Evolutionary conservation across 345 rosid species (phyloP).

Genomic region (Populus simonii): DNA sequence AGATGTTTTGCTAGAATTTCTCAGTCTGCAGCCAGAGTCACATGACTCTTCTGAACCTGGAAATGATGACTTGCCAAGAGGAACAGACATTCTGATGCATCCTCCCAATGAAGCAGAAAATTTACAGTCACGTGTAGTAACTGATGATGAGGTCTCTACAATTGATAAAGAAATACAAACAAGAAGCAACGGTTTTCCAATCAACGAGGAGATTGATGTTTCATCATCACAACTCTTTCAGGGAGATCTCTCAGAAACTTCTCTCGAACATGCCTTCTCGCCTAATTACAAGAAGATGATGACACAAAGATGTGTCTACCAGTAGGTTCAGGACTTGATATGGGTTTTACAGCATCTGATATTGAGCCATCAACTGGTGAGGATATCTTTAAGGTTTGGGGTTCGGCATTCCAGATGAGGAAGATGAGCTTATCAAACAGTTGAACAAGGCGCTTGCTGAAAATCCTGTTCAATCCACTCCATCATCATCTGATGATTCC

Average conservation of each 20-base stretch:
- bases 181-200: conserved; percentile 1
- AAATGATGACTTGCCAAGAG: conserved; percentile 12
- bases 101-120: conserved; percentile 9
- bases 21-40: conserved; percentile 38
- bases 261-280: conserved; percentile 29
- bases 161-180: conserved; percentile 19
- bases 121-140: conserved; percentile 2
- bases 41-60: conserved; percentile 22
- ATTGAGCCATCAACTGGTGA: conserved; percentile 21
- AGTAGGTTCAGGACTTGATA: conserved; percentile 16
- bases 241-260: conserved; percentile 26
- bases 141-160: neutral
- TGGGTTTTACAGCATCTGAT: conserved; percentile 16
- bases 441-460: conserved; percentile 46
- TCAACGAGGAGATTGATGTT: conserved; percentile 20
- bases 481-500: conserved; percentile 28
- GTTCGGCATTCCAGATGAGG: conserved; percentile 47
- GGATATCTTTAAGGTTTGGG: conserved; percentile 73
- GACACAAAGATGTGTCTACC: conserved; percentile 5
- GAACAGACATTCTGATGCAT: conserved; percentile 21
- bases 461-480: conserved; percentile 14
- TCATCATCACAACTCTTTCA: conserved; percentile 18
- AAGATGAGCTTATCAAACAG: conserved; percentile 48
- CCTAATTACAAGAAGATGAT: conserved; percentile 33
- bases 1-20: conserved; percentile 54